Percentiles rank a stretch among this genome's conserved stretches.
Evolutionary conservation across 169 alveolate species (phyloP).

Genomic region (Plasmodium reichenowi): DNA sequence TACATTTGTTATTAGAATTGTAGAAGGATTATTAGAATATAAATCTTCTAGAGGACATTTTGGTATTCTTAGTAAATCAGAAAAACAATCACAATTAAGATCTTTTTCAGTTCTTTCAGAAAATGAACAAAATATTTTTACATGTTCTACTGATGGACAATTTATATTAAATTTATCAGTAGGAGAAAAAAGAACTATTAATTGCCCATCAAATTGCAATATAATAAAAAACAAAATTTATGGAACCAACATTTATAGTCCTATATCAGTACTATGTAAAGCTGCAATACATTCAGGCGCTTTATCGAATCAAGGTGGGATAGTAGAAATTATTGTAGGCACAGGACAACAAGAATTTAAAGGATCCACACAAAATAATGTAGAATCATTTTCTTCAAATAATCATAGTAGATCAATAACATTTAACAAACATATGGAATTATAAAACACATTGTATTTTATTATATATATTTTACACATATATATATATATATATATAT

Average conservation of each 20-base stretch:
- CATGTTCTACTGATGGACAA: conserved; percentile 84
- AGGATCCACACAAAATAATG: conserved; percentile 50
- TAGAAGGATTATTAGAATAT: conserved; percentile 81
- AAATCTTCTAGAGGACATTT: conserved; percentile 84
- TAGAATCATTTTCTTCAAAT: conserved; percentile 28
- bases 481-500: background rate
- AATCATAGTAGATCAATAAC: conserved; percentile 21
- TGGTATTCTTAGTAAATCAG: conserved; percentile 75
- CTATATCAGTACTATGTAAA: conserved; percentile 90
- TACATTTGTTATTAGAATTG: conserved; percentile 67
- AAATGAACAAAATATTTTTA: conserved; percentile 79
- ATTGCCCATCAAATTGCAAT: conserved; percentile 90
- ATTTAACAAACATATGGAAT: conserved; percentile 4
- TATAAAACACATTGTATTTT: background rate
- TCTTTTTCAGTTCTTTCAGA: conserved; percentile 87
- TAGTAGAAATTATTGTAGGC: conserved; percentile 62
- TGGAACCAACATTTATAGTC: conserved; percentile 88
- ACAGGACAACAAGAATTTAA: conserved; percentile 33
- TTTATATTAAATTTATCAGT: conserved; percentile 83
- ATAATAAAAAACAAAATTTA: conserved; percentile 76
- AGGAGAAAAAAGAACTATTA: conserved; percentile 82
- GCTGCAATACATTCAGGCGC: conserved; percentile 91
- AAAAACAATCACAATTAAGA: conserved; percentile 84
- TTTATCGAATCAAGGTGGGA: conserved; percentile 83
- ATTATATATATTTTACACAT: background rate